These are phyloP conservation scores for Podospora sp. DNA, from an alignment of 495 filamentous ascomycete species.

Conservation along the genomic window DNA sequence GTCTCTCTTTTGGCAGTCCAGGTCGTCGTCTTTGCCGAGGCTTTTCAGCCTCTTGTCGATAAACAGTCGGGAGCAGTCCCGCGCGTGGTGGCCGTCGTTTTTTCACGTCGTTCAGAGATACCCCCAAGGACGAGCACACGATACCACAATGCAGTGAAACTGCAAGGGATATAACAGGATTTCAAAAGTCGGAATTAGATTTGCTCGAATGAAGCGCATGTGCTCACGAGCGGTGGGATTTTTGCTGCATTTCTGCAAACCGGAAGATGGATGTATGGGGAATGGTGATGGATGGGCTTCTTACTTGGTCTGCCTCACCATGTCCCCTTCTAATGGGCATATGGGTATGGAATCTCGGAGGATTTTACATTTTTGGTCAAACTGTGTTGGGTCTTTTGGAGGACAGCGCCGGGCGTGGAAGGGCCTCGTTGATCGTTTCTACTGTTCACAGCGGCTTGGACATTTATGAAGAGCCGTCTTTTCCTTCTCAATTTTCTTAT, in stretches of 20 bases:
- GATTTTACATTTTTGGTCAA: constrained; percentile 10
- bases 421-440: constrained; percentile 20
- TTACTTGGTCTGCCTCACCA: not conserved
- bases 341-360: constrained; percentile 7
- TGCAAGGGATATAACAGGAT: constrained; percentile 19
- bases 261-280: constrained; percentile 5
- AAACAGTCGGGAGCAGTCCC: constrained; percentile 37
- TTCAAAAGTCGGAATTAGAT: constrained; percentile 17
- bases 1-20: constrained; percentile 37
- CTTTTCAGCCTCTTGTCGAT: constrained; percentile 23
- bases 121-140: constrained; percentile 19
- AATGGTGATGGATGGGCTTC: not conserved
- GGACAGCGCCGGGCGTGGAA: constrained; percentile 18
- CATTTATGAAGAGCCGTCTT: constrained; percentile 27
- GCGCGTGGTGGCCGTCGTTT: constrained; percentile 24
- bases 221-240: constrained; percentile 12
- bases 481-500: constrained; percentile 23
- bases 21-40: constrained; percentile 23
- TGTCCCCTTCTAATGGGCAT: constrained; percentile 11
- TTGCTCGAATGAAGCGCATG: not conserved
- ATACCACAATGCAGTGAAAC: constrained; percentile 9
- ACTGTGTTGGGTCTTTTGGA: not conserved
- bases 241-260: constrained; percentile 13
- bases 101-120: constrained; percentile 27
- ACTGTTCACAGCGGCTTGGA: constrained; percentile 25